Conservation (phyloP, 139 green algal genomes). For the Coelastrella sp. region DNA sequence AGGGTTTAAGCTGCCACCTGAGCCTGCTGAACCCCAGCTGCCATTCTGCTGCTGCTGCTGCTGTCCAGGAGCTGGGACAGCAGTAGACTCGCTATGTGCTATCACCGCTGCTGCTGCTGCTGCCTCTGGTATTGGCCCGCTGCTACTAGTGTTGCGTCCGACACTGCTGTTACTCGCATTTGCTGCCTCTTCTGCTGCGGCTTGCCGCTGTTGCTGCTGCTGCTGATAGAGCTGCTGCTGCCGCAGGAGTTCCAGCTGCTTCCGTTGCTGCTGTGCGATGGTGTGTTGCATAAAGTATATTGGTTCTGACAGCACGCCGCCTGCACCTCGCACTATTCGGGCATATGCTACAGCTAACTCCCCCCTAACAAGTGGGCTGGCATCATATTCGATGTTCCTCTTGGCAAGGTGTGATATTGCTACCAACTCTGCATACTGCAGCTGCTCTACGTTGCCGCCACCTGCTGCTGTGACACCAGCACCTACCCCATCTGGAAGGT, state of each 20-base stretch:
- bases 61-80: constrained; percentile 3
- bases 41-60: constrained; percentile 38
- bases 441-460: not conserved
- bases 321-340: constrained; percentile 74
- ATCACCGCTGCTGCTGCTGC: not conserved
- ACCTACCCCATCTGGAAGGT: not conserved
- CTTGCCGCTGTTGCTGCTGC: constrained; percentile 19
- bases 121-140: constrained; percentile 21
- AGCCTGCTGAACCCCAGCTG: constrained; percentile 25
- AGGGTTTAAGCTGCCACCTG: not conserved
- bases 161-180: not conserved
- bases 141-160: constrained; percentile 32
- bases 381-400: constrained; percentile 72
- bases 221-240: constrained; percentile 42
- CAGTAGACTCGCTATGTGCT: not conserved
- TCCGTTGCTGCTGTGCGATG: constrained; percentile 41
- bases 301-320: constrained; percentile 33
- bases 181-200: no score
- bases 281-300: constrained; percentile 36
- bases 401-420: constrained; percentile 28
- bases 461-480: not conserved
- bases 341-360: constrained; percentile 84
- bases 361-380: constrained; percentile 74
- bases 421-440: constrained; percentile 17
- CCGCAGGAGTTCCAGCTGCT: constrained; percentile 38